phyloP scores from a whole-genome alignment of 805 yeast species.

The Hanseniaspora nectarophila region DNA sequence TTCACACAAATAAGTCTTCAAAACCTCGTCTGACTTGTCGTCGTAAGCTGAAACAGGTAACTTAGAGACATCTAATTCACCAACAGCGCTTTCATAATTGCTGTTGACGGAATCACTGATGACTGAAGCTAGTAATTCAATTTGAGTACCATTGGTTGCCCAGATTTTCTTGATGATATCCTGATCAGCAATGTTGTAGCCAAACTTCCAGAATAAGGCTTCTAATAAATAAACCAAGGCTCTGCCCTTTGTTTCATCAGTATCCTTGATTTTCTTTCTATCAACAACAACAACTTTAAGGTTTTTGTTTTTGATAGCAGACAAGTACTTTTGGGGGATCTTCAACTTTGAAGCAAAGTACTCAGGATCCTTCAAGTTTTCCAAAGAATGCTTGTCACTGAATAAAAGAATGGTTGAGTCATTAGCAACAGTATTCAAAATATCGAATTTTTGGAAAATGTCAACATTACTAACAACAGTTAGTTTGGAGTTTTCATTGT shows the following conservation, averaged over 20 bases:
- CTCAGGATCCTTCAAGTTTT: constrained; percentile 28
- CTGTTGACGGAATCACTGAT: constrained; percentile 54
- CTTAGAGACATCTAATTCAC: constrained; percentile 28
- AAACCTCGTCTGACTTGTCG: constrained; percentile 28
- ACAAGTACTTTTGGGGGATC: constrained; percentile 40
- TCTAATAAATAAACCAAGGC: constrained; percentile 64
- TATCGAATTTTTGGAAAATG: constrained; percentile 47
- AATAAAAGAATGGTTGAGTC: constrained; percentile 36
- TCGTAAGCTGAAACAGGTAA: too few species aligned
- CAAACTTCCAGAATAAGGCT: constrained; percentile 65
- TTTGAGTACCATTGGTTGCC: constrained; percentile 70
- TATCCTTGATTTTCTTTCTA: constrained; percentile 48
- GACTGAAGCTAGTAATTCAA: constrained; percentile 65
- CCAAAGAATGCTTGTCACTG: constrained; percentile 27
- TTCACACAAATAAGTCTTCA: constrained; percentile 38
- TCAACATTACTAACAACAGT: constrained; percentile 51
- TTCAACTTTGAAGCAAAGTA: constrained; percentile 41
- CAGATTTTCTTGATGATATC: constrained; percentile 64
- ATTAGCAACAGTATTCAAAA: constrained; percentile 37
- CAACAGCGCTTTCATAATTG: constrained; percentile 36
- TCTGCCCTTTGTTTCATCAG: constrained; percentile 64
- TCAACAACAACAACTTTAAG: constrained; percentile 50
- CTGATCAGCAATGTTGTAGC: constrained; percentile 43
- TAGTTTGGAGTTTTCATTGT: constrained; percentile 50
- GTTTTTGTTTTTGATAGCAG: constrained; percentile 40